These are phyloP conservation scores for Botryotinia calthae DNA, from an alignment of 2,329 filamentous ascomycete genomes.

Conservation along the genomic window DNA sequence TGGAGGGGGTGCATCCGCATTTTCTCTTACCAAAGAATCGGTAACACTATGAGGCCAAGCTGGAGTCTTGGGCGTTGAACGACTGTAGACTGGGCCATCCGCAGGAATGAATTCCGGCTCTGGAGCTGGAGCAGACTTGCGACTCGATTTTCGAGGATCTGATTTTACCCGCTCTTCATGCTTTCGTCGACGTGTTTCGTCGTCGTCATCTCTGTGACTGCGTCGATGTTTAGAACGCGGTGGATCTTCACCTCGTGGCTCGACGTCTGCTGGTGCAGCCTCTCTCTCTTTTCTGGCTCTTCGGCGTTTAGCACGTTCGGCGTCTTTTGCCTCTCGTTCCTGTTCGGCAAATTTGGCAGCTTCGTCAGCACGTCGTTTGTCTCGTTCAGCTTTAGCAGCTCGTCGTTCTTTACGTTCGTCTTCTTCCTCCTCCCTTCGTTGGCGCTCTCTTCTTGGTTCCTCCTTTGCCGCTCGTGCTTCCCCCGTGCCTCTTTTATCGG, in stretches of 20 bases:
- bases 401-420: constrained; percentile 60
- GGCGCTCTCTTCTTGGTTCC: constrained; percentile 54
- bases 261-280: constrained; percentile 45
- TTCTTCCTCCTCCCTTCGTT: constrained; percentile 54
- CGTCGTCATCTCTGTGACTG: constrained; percentile 51
- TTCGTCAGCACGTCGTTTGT: constrained; percentile 48
- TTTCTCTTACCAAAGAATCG: constrained; percentile 64
- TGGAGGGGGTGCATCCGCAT: constrained; percentile 60
- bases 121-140: constrained; percentile 44
- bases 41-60: constrained; percentile 63
- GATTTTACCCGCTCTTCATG: constrained; percentile 52
- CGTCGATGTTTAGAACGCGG: constrained; percentile 49
- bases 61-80: constrained; percentile 37
- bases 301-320: constrained; percentile 49
- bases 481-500: constrained; percentile 48
- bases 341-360: constrained; percentile 46
- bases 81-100: constrained; percentile 34
- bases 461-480: constrained; percentile 58
- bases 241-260: constrained; percentile 44
- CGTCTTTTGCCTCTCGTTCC: constrained; percentile 36
- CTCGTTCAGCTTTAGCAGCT: constrained; percentile 55
- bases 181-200: constrained; percentile 53
- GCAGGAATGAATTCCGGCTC: constrained; percentile 33
- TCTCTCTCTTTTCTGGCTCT: constrained; percentile 45
- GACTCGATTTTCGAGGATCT: constrained; percentile 39